Conservation (phyloP, 2,329 filamentous ascomycete genomes). For the Cladosporium sp. region DNA sequence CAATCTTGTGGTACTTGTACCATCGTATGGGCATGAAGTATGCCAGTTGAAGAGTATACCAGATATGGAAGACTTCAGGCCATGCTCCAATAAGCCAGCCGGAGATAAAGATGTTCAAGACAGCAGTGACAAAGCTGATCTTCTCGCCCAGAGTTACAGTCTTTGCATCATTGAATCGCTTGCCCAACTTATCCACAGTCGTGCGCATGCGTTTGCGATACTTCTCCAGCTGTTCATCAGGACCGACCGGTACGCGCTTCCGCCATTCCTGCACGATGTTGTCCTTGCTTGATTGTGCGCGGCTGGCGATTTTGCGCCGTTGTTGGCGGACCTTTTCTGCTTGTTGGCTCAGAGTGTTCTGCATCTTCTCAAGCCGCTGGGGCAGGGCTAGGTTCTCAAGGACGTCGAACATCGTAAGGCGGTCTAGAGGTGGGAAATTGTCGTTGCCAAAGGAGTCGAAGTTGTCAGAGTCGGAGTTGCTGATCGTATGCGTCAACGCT, state of each 20-base stretch:
- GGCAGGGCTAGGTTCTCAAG: constrained; percentile 88
- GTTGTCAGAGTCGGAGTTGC: constrained; percentile 68
- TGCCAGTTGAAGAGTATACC: constrained; percentile 58
- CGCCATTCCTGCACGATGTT: constrained; percentile 92
- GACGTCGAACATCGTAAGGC: constrained; percentile 85
- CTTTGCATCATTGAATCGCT: constrained; percentile 84
- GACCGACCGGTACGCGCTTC: constrained; percentile 69
- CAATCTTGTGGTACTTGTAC: constrained; percentile 84
- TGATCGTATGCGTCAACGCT: constrained; percentile 69
- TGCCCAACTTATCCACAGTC: constrained; percentile 81
- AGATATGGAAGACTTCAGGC: constrained; percentile 82
- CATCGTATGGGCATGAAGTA: constrained; percentile 98
- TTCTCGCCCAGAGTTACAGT: constrained; percentile 89
- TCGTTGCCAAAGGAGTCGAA: constrained; percentile 83
- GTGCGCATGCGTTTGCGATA: constrained; percentile 83
- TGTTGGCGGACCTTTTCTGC: constrained; percentile 81
- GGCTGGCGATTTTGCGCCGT: constrained; percentile 72
- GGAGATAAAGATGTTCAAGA: constrained; percentile 95
- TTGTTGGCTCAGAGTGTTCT: constrained; percentile 75
- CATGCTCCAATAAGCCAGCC: constrained; percentile 86
- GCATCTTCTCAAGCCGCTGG: constrained; percentile 85
- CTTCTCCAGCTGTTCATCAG: constrained; percentile 87
- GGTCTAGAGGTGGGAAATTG: constrained; percentile 79
- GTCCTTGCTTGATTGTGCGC: constrained; percentile 74
- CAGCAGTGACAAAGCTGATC: constrained; percentile 89